Evolutionary conservation across 2,329 filamentous ascomycete genomes (phyloP), one percentile per base, ranked within the genome.

Genomic region (Penicillium sp.): DNA sequence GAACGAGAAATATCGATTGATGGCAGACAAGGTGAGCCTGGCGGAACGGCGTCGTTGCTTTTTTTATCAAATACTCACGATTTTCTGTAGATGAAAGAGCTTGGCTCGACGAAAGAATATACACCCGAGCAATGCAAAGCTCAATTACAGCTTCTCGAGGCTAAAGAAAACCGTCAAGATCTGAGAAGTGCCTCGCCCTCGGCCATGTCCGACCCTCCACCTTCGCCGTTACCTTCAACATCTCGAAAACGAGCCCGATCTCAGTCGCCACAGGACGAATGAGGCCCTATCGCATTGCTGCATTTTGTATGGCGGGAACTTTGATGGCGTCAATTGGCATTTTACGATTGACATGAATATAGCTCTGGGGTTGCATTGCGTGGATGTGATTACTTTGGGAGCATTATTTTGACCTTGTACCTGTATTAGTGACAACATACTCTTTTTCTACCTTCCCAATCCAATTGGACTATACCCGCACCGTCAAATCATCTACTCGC

Each of bases 11-110:
- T 69, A 60, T 45, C 55, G 55, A 9, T 60, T 64, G 33, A 62
- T 69, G 41, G 59, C 67, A 30, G 45, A 62, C 26, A 69, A 67
- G 62, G 67, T 69, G 45, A 43, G 49, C 19, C n/a, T 31, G 13
- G 21, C 2, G 25, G 11, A 10, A 27, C 14, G 11, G 2, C 13
- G 3, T 3, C 7, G 13, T 19, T 2, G 20, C 16, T 32, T 13
- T 23, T 32, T 14, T 16, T 37, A 35, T 16, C 17, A 10, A 16
- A 14, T 16, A 8, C 11, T 28, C 27, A 39, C 25, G 11, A 11
- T n/a, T 27, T 25, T 20, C 16, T 25, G n/a, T 27, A 62, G 56
- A 57, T 61, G 43, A 53, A 57, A 52, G 63, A 69, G 40, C 51
- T 68, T 10, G 65, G 62, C 7, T 56, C 59, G 17, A 57, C 43